Conservation (phyloP, 257 asterid species). For the Plectranthus barbatus region DNA sequence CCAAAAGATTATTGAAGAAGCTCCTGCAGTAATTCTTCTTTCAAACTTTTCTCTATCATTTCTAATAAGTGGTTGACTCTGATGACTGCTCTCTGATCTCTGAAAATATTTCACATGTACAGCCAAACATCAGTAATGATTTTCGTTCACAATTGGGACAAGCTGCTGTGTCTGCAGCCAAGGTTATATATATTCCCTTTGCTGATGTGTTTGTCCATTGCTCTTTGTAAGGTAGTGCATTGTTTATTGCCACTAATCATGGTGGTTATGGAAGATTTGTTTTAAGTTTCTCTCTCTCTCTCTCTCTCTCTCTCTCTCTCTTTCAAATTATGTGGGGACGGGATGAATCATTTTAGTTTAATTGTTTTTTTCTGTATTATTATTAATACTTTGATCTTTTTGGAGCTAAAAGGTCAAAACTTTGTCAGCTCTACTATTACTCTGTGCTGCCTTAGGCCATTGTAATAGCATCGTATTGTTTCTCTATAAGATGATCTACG, state of each 20-base stretch:
- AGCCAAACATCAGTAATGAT: conserved; percentile 72
- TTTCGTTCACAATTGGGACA: conserved; percentile 82
- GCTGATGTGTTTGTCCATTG: conserved; percentile 12
- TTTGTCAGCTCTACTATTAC: background rate
- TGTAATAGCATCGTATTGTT: background rate
- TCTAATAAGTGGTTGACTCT: conserved; percentile 9
- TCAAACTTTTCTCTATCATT: conserved; percentile 13
- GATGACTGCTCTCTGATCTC: conserved; percentile 12
- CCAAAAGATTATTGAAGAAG: conserved; percentile 99
- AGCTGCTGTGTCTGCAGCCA: conserved; percentile 98
- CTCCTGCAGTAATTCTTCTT: conserved; percentile 78
- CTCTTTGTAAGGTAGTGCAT: background rate
- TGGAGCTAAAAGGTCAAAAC: background rate
- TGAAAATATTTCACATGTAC: conserved; percentile 28
- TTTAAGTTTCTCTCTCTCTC: no score
- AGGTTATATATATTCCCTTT: conserved; percentile 42
- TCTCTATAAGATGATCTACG: background rate
- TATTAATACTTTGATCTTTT: background rate
- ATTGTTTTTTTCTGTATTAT: background rate
- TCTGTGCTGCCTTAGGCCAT: background rate
- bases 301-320: no score
- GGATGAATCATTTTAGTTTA: background rate
- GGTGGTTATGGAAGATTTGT: background rate
- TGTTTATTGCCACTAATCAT: background rate
- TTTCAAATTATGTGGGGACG: background rate